Evolutionary conservation across 148 eudicot species (phyloP), one percentile per base, ranked within the genome.

Genomic region (Vaccinium vitisidaea): DNA sequence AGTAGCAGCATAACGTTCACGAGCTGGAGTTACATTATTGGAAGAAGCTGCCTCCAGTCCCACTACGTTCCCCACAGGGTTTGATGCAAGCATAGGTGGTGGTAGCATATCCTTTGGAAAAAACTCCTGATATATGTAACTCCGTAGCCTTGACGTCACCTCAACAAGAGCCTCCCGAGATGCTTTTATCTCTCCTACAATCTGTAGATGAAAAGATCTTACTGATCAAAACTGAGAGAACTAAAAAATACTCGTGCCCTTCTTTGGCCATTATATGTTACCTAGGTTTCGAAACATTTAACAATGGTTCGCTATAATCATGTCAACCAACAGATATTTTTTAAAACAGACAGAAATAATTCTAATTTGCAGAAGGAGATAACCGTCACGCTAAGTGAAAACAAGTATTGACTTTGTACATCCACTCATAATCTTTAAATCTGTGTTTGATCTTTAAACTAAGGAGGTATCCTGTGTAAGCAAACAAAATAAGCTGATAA

Each of bases 151-250:
- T 78, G 93, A 86, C 83, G 98, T 97, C 89, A 97, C 92, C 90
- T 97, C 98, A 81, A 97, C 86, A 65, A 97, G 90, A 80, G 99
- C 99, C 87, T 94, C 98, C 77, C 99, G 94, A 78, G 99, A 96
- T 79, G 94, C 93, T 89, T 91, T 95, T 83, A 97, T 95, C 89
- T 95, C 98, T 86, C 99, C 99, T 1, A 90, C 93, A 83, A 97
- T 97, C 99, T 97, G 90, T 85, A 91, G 69, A 71, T 50, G 84
- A 83, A 75, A 87, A 32, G 83, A 78, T 2, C 9, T 54, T 65
- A 39, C 84, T 76, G 23, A 65, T 89, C 49, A 87, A 59, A 83
- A 85, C 69, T 53, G 55, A 52, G 61, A 85, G 59, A 79, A 75
- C n/a, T 43, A 52, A 30, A 77, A 63, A 30, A 27, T 18, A 77